Evolutionary conservation across 805 yeast species (phyloP).

Genomic region (Wickerhamomyces subpelliculosus): DNA sequence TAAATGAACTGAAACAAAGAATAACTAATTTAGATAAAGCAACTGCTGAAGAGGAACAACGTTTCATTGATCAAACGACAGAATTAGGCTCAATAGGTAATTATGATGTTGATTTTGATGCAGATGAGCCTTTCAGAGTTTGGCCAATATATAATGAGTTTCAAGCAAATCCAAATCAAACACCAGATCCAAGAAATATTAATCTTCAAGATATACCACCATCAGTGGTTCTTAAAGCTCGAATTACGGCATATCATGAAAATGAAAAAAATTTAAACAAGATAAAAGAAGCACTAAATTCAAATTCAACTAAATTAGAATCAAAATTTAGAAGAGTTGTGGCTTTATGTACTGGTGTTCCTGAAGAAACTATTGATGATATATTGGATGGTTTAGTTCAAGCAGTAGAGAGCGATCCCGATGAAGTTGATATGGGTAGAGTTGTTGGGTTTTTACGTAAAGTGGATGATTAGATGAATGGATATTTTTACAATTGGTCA

Average conservation of each 20-base stretch:
- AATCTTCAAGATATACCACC: constrained; percentile 26
- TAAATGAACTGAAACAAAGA: constrained; percentile 47
- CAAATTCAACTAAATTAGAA: constrained; percentile 52
- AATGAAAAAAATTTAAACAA: constrained; percentile 53
- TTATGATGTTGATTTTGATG: constrained; percentile 60
- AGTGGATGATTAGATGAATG: constrained; percentile 28
- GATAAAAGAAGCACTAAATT: constrained; percentile 45
- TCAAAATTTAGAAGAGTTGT: constrained; percentile 82
- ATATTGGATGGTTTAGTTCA: constrained; percentile 78
- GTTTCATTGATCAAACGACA: constrained; percentile 38
- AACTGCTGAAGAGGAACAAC: constrained; percentile 52
- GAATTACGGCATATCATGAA: constrained; percentile 72
- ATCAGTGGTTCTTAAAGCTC: constrained; percentile 52
- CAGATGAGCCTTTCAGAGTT: constrained; percentile 87
- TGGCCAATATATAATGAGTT: constrained; percentile 51
- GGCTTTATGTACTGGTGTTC: constrained; percentile 84
- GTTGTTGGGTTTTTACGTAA: constrained; percentile 49
- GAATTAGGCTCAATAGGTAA: constrained; percentile 31
- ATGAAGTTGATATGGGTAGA: constrained; percentile 51
- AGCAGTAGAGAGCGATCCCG: constrained; percentile 86
- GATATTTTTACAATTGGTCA: not conserved
- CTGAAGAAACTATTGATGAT: constrained; percentile 69
- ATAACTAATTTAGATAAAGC: constrained; percentile 55
- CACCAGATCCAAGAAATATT: constrained; percentile 17
- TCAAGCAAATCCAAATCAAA: constrained; percentile 30